Conservation (phyloP, 495 filamentous ascomycete genomes). For the Xylaria intraflava region DNA sequence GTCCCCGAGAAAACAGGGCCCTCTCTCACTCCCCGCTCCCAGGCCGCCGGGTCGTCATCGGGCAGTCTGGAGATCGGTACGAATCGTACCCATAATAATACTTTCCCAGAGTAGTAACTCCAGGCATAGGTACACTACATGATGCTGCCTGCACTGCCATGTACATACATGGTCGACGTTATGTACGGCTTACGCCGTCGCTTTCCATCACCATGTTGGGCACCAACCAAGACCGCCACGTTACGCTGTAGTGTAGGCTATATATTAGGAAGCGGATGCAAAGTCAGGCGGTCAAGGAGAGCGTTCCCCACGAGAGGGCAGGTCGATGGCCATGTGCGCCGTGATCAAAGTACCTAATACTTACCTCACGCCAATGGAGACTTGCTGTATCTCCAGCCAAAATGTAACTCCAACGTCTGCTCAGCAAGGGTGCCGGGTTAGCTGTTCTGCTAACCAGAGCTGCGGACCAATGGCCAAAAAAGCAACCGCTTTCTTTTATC, state of each 20-base stretch:
- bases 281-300: background rate
- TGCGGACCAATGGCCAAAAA: constrained; percentile 6
- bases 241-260: too few relatives aligned
- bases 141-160: background rate
- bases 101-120: too few relatives aligned
- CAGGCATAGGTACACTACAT: background rate
- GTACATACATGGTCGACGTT: too few relatives aligned
- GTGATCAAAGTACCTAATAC: background rate
- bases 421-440: background rate
- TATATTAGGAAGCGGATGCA: background rate
- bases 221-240: constrained; percentile 5
- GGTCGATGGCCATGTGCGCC: background rate
- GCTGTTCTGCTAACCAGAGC: background rate
- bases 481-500: background rate
- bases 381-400: background rate
- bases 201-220: constrained; percentile 2
- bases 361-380: background rate
- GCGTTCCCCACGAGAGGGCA: too few relatives aligned
- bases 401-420: background rate
- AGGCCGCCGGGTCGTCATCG: constrained; percentile 1
- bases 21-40: constrained; percentile 10
- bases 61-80: background rate
- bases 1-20: constrained; percentile 5
- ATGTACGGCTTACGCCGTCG: background rate
- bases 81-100: too few relatives aligned